phyloP scores from a whole-genome alignment of 306 rosid species.

The Nissolia schottii region DNA sequence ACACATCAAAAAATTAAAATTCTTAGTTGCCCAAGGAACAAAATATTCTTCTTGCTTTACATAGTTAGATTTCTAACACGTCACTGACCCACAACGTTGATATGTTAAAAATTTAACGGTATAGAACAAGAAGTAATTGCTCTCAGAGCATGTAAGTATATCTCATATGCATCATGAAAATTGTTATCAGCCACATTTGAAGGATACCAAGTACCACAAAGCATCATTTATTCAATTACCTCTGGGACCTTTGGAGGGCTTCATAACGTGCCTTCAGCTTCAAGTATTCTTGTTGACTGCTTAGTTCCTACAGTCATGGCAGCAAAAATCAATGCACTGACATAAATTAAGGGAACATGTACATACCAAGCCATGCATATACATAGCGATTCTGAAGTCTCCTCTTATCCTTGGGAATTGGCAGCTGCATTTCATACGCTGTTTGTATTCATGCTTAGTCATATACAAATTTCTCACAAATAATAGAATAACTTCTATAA shows the following conservation, averaged over 20 bases:
- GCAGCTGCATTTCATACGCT: neutral
- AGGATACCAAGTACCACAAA: neutral
- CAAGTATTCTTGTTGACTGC: slow-evolving; percentile 97
- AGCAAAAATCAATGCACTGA: neutral
- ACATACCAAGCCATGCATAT: neutral
- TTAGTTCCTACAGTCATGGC: slow-evolving; percentile 58
- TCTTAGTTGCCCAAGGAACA: too few species aligned
- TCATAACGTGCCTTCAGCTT: slow-evolving; percentile 96
- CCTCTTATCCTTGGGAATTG: neutral
- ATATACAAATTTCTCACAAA: neutral
- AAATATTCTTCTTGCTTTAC: too few species aligned
- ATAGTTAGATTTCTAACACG: too few species aligned
- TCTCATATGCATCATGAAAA: neutral
- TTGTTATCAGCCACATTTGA: neutral
- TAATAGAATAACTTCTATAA: neutral
- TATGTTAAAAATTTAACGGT: too few species aligned
- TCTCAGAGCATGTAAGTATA: too few species aligned
- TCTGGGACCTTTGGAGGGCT: slow-evolving; percentile 75
- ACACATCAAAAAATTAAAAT: too few species aligned
- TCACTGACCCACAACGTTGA: too few species aligned
- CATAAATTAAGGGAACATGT: neutral
- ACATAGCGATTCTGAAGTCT: neutral
- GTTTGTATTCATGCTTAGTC: neutral
- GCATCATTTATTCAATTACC: slow-evolving; percentile 37
- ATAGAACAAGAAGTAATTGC: too few species aligned